Evolutionary conservation across 129 eudicot species (phyloP).

Genomic region (Smallanthus sonchifolius): DNA sequence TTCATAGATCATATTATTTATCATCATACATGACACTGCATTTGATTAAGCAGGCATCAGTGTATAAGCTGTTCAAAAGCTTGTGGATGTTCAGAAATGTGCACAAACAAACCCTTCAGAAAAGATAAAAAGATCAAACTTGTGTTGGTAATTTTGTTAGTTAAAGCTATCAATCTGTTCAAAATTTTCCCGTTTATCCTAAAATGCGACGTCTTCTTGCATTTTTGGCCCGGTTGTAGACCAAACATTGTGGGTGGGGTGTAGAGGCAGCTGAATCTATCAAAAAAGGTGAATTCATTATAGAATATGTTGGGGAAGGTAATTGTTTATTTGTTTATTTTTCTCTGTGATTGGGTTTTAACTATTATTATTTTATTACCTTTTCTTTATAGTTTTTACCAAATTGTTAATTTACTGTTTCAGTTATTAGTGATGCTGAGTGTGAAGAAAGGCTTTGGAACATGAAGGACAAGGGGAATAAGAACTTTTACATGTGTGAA

Average conservation of each 20-base stretch:
- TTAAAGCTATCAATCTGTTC: background rate
- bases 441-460: constrained; percentile 90
- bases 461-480: constrained; percentile 55
- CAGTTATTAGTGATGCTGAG: constrained; percentile 80
- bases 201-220: background rate
- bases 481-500: constrained; percentile 88
- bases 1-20: background rate
- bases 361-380: background rate
- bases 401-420: constrained; percentile 6
- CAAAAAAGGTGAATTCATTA: constrained; percentile 72
- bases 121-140: constrained; percentile 69
- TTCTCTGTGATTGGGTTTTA: background rate
- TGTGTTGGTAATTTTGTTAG: constrained; percentile 54
- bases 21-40: background rate
- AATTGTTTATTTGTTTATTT: constrained; percentile 8
- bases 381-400: background rate
- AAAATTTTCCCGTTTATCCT: background rate
- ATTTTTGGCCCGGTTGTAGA: constrained; percentile 37
- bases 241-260: constrained; percentile 93
- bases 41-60: constrained; percentile 62
- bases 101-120: constrained; percentile 84
- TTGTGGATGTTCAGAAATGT: constrained; percentile 74
- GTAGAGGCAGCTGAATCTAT: constrained; percentile 78
- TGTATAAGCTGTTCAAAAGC: constrained; percentile 90
- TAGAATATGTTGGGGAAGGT: constrained; percentile 97